These are phyloP conservation scores for Aspergillus sp. DNA, from an alignment of 2,329 filamentous ascomycete genomes.

Conservation along the genomic window DNA sequence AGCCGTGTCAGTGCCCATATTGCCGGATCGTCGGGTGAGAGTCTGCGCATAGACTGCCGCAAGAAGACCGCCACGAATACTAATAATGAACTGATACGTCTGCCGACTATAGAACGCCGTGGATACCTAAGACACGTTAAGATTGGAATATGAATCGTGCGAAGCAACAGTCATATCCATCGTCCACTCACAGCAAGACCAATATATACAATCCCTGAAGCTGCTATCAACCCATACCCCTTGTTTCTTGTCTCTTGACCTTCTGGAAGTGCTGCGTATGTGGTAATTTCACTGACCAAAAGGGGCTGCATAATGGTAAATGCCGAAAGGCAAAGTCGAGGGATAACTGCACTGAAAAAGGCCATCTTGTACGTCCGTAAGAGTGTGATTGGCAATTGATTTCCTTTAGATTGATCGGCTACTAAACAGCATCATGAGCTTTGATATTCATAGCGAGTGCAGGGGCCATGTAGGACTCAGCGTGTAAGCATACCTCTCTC, in stretches of 20 bases:
- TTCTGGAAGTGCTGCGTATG: background rate
- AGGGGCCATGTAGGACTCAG: fast-evolving
- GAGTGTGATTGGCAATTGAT: background rate
- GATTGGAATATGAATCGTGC: too few species aligned
- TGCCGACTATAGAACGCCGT: background rate
- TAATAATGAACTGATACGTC: background rate
- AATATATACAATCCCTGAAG: background rate
- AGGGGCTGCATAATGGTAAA: background rate
- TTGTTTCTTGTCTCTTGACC: background rate
- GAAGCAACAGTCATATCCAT: too few species aligned
- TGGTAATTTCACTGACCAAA: background rate
- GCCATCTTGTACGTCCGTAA: background rate
- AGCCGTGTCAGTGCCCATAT: background rate
- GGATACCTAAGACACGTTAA: background rate
- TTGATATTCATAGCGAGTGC: too few species aligned
- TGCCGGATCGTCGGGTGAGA: background rate
- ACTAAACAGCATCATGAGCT: background rate
- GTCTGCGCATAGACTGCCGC: background rate
- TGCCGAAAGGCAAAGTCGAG: background rate
- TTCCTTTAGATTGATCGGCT: background rate
- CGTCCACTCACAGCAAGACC: background rate
- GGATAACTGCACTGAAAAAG: background rate
- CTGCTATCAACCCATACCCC: background rate
- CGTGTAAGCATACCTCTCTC: background rate
- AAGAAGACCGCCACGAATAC: background rate